Evolutionary conservation across 2,329 filamentous ascomycete species (phyloP), one percentile per base, ranked within the genome.

Genomic region (Neofusicoccum sp.): DNA sequence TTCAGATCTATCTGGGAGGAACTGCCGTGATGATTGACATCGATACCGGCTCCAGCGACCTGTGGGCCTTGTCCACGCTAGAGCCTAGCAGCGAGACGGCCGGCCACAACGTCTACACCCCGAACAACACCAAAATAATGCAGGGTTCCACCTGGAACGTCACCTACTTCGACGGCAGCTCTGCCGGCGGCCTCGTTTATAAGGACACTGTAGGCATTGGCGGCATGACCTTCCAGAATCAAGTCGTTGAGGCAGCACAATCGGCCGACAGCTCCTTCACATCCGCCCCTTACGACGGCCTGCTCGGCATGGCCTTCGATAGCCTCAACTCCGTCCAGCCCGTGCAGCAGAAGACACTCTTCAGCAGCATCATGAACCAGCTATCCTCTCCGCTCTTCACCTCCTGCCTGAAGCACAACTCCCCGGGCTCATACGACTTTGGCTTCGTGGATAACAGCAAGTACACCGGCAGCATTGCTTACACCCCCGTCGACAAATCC

Each of bases 11-110:
- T 2, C 79, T 92, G 65, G 90, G 89, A 47, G 77, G 36, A 37
- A 62, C 5, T 9, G 48, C 49, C 33, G 14, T 56, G 66, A 83
- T 86, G 64, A 73, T 93, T 64, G 88, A 91, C 72, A 83, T 93
- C 65, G 90, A 93, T 68, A 93, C 90, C 12, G 89, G 81, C 66
- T 89, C 80, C 66, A 81, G 87, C 41, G 88, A 90, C 76, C 83
- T 90, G 88, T 87, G 75, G 59, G 16, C 54, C 34, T 34, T 47
- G 28, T 37, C 41, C 6, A 59, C 9, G 33, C 12, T 41, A 33
- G n/a, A 33, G 34, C 41, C 16, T 6, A 33, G 28, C 29, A 44
- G n/a, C 44, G 50, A 50, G 14, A 65, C 54, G 1, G 71, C 72
- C 9, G 85, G 84, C 4, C 88, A 90, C 69, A 71, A 76, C 45